A percentile compares a stretch with the other conserved stretches of the same genome.
These are phyloP conservation scores for Saccharomycopsis sp. DNA, from an alignment of 805 yeast species.

Conservation along the genomic window DNA sequence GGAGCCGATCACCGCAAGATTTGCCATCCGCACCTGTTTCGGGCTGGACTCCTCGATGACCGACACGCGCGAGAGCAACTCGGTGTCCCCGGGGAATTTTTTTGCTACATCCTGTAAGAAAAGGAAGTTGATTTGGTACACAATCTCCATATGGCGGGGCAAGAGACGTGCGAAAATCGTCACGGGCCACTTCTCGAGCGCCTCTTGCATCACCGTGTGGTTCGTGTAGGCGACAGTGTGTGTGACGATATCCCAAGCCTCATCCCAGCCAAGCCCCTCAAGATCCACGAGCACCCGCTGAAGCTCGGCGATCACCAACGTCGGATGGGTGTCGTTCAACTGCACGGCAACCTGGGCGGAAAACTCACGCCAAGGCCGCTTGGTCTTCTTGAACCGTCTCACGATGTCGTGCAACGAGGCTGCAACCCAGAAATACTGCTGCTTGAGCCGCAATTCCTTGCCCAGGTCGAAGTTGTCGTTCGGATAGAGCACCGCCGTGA, in stretches of 20 bases:
- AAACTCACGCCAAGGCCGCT: constrained; percentile 73
- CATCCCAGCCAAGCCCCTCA: constrained; percentile 74
- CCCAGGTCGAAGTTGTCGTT: constrained; percentile 90
- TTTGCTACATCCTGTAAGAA: constrained; percentile 73
- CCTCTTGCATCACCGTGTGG: constrained; percentile 93
- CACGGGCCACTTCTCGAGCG: constrained; percentile 93
- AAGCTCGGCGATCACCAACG: constrained; percentile 83
- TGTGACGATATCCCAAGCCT: constrained; percentile 81
- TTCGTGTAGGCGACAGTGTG: constrained; percentile 85
- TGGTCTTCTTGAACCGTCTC: constrained; percentile 78
- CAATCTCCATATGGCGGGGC: constrained; percentile 88
- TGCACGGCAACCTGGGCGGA: constrained; percentile 87
- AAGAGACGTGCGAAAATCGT: constrained; percentile 68
- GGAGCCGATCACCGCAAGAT: constrained; percentile 83
- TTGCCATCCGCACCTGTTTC: constrained; percentile 89
- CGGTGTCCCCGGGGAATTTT: constrained; percentile 69
- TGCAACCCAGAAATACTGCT: constrained; percentile 95
- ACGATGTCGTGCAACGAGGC: constrained; percentile 89
- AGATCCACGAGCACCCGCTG: constrained; percentile 80
- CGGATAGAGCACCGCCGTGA: constrained; percentile 89
- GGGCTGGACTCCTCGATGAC: constrained; percentile 76
- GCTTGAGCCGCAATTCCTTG: constrained; percentile 86
- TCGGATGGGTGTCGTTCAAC: constrained; percentile 92
- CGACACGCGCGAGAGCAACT: constrained; percentile 63
- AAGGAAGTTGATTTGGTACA: constrained; percentile 74